These are phyloP conservation scores for Tulasnella sp. DNA, from an alignment of 768 basidiomycete genomes.

Conservation along the genomic window DNA sequence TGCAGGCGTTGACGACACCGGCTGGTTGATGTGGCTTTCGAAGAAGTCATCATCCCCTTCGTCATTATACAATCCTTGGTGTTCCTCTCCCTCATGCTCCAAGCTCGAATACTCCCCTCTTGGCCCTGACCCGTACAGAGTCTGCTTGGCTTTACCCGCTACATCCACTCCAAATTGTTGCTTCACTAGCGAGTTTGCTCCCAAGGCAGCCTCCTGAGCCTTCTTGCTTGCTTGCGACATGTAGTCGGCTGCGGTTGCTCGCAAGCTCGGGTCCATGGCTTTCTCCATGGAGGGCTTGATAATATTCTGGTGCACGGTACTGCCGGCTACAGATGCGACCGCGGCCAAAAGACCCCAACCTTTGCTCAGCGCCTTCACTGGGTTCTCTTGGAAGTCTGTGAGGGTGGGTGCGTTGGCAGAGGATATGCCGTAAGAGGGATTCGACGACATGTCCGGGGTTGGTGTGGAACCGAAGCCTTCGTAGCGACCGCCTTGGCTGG, in stretches of 20 bases:
- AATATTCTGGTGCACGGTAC: constrained; percentile 71
- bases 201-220: constrained; percentile 48
- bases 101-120: constrained; percentile 12
- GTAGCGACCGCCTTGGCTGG: constrained; percentile 89
- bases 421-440: constrained; percentile 59
- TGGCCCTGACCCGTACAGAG: constrained; percentile 34
- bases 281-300: constrained; percentile 82
- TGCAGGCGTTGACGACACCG: constrained; percentile 16
- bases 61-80: constrained; percentile 16
- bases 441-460: constrained; percentile 36
- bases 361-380: constrained; percentile 73
- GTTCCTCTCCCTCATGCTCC: not conserved
- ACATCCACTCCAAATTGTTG: constrained; percentile 75
- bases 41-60: constrained; percentile 20
- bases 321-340: constrained; percentile 67
- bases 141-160: constrained; percentile 56
- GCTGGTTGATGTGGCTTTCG: constrained; percentile 10
- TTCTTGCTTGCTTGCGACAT: constrained; percentile 54
- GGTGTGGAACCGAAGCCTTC: constrained; percentile 86
- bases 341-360: constrained; percentile 94
- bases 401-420: constrained; percentile 72
- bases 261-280: constrained; percentile 69
- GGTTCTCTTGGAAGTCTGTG: constrained; percentile 76
- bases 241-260: constrained; percentile 62
- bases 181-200: constrained; percentile 70